These are phyloP conservation scores for Umbellularia californica DNA, from an alignment of 164 flowering plant genomes.

Conservation along the genomic window DNA sequence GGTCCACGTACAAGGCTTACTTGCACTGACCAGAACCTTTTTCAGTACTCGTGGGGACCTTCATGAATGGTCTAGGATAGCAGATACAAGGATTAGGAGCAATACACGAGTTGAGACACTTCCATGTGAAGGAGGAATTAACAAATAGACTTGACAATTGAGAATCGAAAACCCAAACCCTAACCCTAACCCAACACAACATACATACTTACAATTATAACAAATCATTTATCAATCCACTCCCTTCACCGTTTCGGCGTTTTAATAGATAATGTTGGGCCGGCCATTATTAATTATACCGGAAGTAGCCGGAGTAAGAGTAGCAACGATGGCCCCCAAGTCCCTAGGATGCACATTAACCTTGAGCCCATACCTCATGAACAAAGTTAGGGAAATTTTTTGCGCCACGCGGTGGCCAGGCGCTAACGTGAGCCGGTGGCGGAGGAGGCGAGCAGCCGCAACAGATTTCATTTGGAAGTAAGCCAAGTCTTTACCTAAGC, in stretches of 20 bases:
- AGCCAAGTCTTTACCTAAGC: slow-evolving; percentile 86
- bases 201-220: not conserved
- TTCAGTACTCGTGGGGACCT: no score
- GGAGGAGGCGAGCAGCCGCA: slow-evolving; percentile 70
- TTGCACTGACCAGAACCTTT: no score
- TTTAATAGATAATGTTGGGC: not conserved
- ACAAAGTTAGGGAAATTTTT: slow-evolving; percentile 86
- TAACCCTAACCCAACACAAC: not conserved
- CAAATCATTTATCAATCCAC: not conserved
- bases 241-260: not conserved
- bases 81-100: no score
- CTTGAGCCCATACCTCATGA: slow-evolving; percentile 85
- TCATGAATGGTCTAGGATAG: no score
- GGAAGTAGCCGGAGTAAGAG: not conserved
- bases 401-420: slow-evolving; percentile 79
- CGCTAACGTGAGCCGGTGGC: slow-evolving; percentile 62
- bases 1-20: no score
- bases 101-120: no score
- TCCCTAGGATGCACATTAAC: slow-evolving; percentile 62
- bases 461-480: slow-evolving; percentile 90
- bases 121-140: no score
- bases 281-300: not conserved
- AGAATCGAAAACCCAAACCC: no score
- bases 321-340: slow-evolving; percentile 19
- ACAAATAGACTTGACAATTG: no score